Base-by-base conservation (phyloP, 2,329 filamentous ascomycete genomes). In the Chaetomium olivaceum region DNA sequence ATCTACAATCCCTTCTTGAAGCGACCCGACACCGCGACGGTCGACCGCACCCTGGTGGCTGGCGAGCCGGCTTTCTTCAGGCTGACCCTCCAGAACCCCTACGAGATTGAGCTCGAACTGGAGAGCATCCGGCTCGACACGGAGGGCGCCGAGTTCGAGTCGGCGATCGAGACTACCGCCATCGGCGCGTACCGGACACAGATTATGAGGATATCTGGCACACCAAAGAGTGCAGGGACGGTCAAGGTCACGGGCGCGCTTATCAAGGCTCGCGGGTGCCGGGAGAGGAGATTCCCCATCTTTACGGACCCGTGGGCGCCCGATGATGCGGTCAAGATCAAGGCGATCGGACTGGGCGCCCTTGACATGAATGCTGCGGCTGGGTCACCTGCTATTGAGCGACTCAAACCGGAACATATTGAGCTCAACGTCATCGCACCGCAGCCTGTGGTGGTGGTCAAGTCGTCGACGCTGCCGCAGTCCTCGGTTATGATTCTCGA, bases 1-100 rank as follows among this genome's bases (percentile, higher is more conserved):
- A 91, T 99, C 64, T 96, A 98, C 75, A 97, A 97, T 73, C 92
- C 95, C 0, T 98, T 97, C 73, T 79, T 93, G 23, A 92, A 93
- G 76, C 83, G 84, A 61, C 78, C 83, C 0, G 84, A 87, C 51
- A 83, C 89, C 60, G 83, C 84, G 27, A 81, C 83, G 1, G 80
- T 85, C 14, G 88, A 93, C 65, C 84, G 84, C 64, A 85, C 92
- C 0, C 81, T 97, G 33, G 91, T 98, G 23, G 88, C 91, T 4
- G 89, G 88, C 19, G 93, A 98, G 76, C 79, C 86, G 65, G 89
- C 91, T 2, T 87, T 85, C 4, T 97, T 97, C 77, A 85, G 86
- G 71, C 84, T 98, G 33, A 93, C 91, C 1, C 81, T 99, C 21
- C 95, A 98, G 74, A 99, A 99, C 72, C 92, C 93, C 0, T 97